Conservation (phyloP, 1,284 basidiomycete species). For the Phylloporus sp. region DNA sequence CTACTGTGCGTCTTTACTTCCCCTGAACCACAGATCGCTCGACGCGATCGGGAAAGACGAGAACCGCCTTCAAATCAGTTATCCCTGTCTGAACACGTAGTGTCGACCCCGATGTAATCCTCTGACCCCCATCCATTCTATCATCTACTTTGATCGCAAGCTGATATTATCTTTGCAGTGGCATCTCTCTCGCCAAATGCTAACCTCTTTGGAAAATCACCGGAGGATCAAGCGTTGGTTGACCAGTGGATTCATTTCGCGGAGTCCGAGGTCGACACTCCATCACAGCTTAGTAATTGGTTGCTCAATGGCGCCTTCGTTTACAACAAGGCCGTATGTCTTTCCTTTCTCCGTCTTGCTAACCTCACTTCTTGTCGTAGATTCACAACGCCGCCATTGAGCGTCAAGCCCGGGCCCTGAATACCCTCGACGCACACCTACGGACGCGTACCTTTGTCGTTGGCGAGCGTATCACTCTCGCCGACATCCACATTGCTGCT, state of each 20-base stretch:
- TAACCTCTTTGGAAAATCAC: constrained; percentile 59
- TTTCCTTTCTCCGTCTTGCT: constrained; percentile 41
- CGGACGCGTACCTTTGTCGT: constrained; percentile 88
- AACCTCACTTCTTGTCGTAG: constrained; percentile 40
- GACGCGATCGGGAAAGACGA: constrained; percentile 28
- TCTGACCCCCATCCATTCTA: constrained; percentile 36
- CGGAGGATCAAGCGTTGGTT: constrained; percentile 62
- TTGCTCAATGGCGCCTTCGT: constrained; percentile 47
- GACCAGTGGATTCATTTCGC: constrained; percentile 72
- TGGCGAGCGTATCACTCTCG: constrained; percentile 92
- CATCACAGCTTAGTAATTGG: constrained; percentile 33
- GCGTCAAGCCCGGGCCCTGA: constrained; percentile 57
- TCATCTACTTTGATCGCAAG: constrained; percentile 16
- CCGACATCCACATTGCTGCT: constrained; percentile 79
- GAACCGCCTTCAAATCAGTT: constrained; percentile 42
- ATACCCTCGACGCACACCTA: constrained; percentile 78
- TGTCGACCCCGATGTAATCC: constrained; percentile 48
- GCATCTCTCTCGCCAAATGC: constrained; percentile 71
- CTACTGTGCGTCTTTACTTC: constrained; percentile 74
- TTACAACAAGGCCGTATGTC: constrained; percentile 59
- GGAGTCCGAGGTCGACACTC: constrained; percentile 56
- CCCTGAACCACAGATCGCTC: constrained; percentile 17
- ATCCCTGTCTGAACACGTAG: constrained; percentile 64
- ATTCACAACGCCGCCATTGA: constrained; percentile 58
- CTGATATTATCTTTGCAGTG: constrained; percentile 53